Evolutionary conservation across 1,284 basidiomycete species (phyloP).

Genomic region (Termitomyces sp.): DNA sequence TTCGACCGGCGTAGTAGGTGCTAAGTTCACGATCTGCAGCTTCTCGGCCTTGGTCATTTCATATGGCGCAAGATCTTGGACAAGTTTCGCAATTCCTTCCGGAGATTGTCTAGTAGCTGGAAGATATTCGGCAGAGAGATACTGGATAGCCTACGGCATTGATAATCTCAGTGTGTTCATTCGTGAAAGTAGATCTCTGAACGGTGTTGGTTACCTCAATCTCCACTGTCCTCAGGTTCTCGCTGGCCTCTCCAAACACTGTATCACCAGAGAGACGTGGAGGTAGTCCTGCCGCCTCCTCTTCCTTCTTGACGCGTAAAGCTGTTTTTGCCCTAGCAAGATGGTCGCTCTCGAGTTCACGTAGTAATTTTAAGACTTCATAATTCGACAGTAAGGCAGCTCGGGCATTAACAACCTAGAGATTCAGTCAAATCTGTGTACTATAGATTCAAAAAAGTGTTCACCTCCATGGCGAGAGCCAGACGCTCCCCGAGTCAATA

Average conservation of each 20-base stretch:
- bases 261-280: constrained; percentile 28
- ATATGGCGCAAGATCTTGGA: constrained; percentile 62
- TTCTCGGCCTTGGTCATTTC: constrained; percentile 88
- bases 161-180: background rate
- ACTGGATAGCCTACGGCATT: constrained; percentile 65
- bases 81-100: constrained; percentile 61
- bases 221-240: constrained; percentile 85
- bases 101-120: constrained; percentile 66
- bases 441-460: background rate
- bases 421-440: background rate
- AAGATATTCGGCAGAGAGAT: constrained; percentile 71
- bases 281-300: constrained; percentile 40
- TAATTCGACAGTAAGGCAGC: constrained; percentile 81
- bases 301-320: constrained; percentile 67
- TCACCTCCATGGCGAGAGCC: constrained; percentile 4
- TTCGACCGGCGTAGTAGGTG: constrained; percentile 78
- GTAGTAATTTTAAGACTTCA: constrained; percentile 80
- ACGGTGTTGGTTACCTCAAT: constrained; percentile 61
- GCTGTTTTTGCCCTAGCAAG: constrained; percentile 59
- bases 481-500: too few relatives aligned
- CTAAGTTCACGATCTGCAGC: constrained; percentile 85
- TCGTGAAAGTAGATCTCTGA: background rate
- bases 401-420: constrained; percentile 71
- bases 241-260: constrained; percentile 52
- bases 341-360: constrained; percentile 72